A percentile compares a stretch with the other conserved stretches of the same genome.
These are phyloP conservation scores for Micractinium sp. DNA, from an alignment of 139 green algal species.

Conservation along the genomic window DNA sequence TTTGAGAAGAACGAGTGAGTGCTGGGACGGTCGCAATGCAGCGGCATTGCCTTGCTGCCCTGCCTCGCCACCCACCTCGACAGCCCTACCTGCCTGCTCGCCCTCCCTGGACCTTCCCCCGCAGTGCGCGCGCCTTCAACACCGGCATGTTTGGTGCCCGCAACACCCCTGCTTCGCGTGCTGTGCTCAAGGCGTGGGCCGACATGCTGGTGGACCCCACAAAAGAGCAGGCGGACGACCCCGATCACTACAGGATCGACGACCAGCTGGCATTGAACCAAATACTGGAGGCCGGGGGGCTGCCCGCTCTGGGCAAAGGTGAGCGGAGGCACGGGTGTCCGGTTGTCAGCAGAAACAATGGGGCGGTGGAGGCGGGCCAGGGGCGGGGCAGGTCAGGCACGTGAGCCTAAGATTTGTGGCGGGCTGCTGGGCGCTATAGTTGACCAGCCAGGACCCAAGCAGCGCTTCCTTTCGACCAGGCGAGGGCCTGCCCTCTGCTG, in stretches of 20 bases:
- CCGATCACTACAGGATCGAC: not conserved
- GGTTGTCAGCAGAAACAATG: too few species aligned
- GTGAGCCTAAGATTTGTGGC: too few species aligned
- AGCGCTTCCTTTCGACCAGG: too few species aligned
- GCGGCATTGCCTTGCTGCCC: not conserved
- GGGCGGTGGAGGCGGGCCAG: not conserved
- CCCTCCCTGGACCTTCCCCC: not conserved
- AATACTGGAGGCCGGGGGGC: not conserved
- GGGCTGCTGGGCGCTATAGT: too few species aligned
- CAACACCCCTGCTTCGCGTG: not conserved
- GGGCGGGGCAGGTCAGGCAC: too few species aligned
- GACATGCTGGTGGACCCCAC: slow-evolving; percentile 1
- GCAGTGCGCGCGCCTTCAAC: slow-evolving; percentile 7
- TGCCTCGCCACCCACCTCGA: not conserved
- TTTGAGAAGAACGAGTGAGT: slow-evolving; percentile 1
- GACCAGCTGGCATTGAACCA: slow-evolving; percentile 20
- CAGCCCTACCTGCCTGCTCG: not conserved
- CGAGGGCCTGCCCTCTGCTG: not conserved
- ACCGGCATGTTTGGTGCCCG: slow-evolving; percentile 2
- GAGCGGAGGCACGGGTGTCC: not conserved
- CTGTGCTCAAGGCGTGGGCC: not conserved
- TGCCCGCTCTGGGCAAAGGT: not conserved
- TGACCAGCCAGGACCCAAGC: too few species aligned
- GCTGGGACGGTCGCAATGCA: too few species aligned
- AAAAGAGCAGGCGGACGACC: not conserved